A percentile compares a stretch with the other conserved stretches of the same genome.
Evolutionary conservation across 257 asterid genomes (phyloP).

Genomic region (Nicotiana undulata): DNA sequence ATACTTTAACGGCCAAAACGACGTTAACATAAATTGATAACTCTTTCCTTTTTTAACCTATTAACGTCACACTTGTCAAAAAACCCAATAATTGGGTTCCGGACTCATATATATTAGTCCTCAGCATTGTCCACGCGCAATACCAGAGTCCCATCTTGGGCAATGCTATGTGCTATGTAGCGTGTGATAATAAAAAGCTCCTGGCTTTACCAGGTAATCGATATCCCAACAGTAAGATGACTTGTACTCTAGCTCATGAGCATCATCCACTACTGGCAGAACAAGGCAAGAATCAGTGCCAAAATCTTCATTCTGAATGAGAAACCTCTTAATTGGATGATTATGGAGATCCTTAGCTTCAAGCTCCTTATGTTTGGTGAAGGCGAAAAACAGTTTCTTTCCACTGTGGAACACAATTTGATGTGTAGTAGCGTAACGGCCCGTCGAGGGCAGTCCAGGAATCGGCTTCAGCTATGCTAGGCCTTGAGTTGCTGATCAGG

Average conservation of each 20-base stretch:
- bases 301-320: not conserved
- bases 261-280: too few species aligned
- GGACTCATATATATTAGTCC: too few species aligned
- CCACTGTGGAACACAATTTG: not conserved
- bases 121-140: not conserved
- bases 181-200: not conserved
- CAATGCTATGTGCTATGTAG: not conserved
- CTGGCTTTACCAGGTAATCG: not conserved
- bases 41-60: too few species aligned
- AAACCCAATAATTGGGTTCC: too few species aligned
- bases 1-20: too few species aligned
- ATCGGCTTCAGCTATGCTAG: not conserved
- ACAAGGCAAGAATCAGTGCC: not conserved
- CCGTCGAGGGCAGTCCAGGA: not conserved
- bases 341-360: too few species aligned
- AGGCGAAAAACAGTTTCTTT: not conserved
- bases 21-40: too few species aligned
- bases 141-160: not conserved
- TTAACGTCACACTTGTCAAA: too few species aligned
- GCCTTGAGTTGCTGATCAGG: not conserved
- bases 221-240: not conserved
- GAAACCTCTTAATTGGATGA: not conserved
- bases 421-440: not conserved
- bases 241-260: not conserved
- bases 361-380: not conserved